Evolutionary conservation across 345 rosid genomes (phyloP).

Genomic region (Acer saccharum): DNA sequence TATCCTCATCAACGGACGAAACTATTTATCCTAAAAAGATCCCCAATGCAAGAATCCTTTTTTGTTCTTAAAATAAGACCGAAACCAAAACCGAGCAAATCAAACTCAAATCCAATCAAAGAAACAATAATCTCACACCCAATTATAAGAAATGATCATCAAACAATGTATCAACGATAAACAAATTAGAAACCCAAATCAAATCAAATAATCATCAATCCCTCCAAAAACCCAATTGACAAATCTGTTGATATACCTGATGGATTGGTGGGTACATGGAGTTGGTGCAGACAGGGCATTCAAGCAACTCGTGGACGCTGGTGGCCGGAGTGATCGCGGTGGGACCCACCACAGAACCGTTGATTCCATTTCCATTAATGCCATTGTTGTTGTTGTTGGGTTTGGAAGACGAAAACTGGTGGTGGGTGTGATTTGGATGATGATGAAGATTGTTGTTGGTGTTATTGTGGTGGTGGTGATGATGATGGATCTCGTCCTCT

Average conservation of each 20-base stretch:
- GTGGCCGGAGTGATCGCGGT: constrained; percentile 75
- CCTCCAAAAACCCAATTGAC: constrained; percentile 7
- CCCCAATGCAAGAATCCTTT: not conserved
- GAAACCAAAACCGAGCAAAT: not conserved
- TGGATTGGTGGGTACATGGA: constrained; percentile 99
- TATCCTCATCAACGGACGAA: not conserved
- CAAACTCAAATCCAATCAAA: not conserved
- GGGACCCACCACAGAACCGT: constrained; percentile 50
- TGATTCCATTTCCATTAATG: constrained; percentile 14
- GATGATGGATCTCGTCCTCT: constrained; percentile 74
- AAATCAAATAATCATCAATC: constrained; percentile 2
- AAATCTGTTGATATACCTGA: constrained; percentile 56
- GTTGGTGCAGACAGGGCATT: constrained; percentile 97
- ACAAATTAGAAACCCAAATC: not conserved
- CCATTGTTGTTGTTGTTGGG: constrained; percentile 33
- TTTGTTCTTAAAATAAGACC: not conserved
- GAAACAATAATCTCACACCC: constrained; percentile 8
- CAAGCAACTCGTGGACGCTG: constrained; percentile 93
- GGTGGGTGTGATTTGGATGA: constrained; percentile 39
- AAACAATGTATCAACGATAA: not conserved
- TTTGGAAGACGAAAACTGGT: constrained; percentile 69
- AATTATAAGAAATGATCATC: not conserved
- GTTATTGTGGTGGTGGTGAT: not conserved
- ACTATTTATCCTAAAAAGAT: not conserved
- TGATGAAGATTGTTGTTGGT: constrained; percentile 32